A percentile compares a stretch with the other conserved stretches of the same genome.
These are phyloP conservation scores for Atkinsonella hypoxylon DNA, from an alignment of 2,329 filamentous ascomycete species.

Conservation along the genomic window DNA sequence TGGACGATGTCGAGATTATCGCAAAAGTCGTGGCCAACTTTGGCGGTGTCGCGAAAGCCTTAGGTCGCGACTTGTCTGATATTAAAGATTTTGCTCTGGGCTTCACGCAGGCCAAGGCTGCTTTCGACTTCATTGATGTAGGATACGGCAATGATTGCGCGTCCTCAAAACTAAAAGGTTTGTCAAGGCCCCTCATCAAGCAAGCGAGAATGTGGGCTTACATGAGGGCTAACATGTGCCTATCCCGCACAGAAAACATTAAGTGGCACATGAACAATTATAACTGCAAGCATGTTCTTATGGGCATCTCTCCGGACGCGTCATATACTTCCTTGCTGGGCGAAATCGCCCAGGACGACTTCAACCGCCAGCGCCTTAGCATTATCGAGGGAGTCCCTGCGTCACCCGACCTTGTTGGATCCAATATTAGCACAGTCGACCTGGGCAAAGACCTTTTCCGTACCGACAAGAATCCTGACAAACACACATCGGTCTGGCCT, in stretches of 20 bases:
- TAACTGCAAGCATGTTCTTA: conserved; percentile 49
- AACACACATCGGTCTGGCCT: conserved; percentile 1
- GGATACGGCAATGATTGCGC: conserved; percentile 46
- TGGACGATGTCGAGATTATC: conserved; percentile 39
- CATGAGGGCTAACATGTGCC: no score
- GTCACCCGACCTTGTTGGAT: conserved; percentile 35
- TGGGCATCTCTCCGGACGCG: conserved; percentile 51
- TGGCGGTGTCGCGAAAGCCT: conserved; percentile 33
- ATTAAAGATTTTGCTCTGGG: conserved; percentile 46
- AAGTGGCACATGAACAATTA: conserved; percentile 46
- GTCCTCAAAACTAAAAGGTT: conserved; percentile 49
- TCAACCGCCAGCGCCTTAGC: conserved; percentile 31
- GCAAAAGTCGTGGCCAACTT: conserved; percentile 46
- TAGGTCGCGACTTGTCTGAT: conserved; percentile 35
- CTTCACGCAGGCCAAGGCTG: conserved; percentile 46
- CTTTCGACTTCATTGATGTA: conserved; percentile 54
- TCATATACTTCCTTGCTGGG: conserved; percentile 48
- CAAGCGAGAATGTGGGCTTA: not conserved
- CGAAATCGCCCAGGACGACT: conserved; percentile 35
- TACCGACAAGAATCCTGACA: conserved; percentile 35
- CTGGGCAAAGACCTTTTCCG: conserved; percentile 40
- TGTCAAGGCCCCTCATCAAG: not conserved
- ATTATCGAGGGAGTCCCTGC: conserved; percentile 42
- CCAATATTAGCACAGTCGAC: conserved; percentile 33
- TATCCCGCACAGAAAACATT: conserved; percentile 28